Evolutionary conservation across 768 basidiomycete genomes (phyloP), one percentile per base, ranked within the genome.

Genomic region (Boletus tomentosulus): DNA sequence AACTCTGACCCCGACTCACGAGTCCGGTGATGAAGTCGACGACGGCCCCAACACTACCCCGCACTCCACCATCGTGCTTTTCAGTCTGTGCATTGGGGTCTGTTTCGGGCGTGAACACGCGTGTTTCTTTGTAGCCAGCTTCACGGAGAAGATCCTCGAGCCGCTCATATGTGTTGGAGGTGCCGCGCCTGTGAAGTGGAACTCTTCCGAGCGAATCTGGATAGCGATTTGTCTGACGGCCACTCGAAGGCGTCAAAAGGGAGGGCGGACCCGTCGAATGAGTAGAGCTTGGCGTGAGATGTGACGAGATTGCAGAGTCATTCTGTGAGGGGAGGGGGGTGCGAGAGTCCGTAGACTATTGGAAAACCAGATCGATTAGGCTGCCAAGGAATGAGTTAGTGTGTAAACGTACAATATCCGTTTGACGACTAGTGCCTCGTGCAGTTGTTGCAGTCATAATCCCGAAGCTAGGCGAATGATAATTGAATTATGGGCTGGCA

Each of bases 71-170:
- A 54, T 52, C 63, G 34, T 49, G 57, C 33, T 62, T 68, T 57
- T 53, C 62, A 12, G 68, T 65, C 22, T 63, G 62, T 25, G 66
- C 73, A 16, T 65, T 63, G 37, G 80, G 78, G 55, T 92, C 89
- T 4, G 78, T 74, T 69, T 93, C 90, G 8, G 93, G 92, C 0
- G 93, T 94, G 62, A 90, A 89, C 11, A 97, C 79, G 41, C 92
- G 81, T 3, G 92, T 94, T 65, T 96, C 93, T 68, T 92, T 92
- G 76, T 94, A 95, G 2, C 93, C 93, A 1, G 91, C 91, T 66
- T 92, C 88, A 47, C 82, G 77, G 27, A 97, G 77, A 16, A 97
- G 76, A 71, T 94, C 90, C 59, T 93, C 93, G 19, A 96, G 78
- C 6, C 83, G 78, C 60, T 94, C 92, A 58, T 92, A 93, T 4